Evolutionary conservation across 2,329 filamentous ascomycete species (phyloP).

Genomic region (Fusarium sp.): DNA sequence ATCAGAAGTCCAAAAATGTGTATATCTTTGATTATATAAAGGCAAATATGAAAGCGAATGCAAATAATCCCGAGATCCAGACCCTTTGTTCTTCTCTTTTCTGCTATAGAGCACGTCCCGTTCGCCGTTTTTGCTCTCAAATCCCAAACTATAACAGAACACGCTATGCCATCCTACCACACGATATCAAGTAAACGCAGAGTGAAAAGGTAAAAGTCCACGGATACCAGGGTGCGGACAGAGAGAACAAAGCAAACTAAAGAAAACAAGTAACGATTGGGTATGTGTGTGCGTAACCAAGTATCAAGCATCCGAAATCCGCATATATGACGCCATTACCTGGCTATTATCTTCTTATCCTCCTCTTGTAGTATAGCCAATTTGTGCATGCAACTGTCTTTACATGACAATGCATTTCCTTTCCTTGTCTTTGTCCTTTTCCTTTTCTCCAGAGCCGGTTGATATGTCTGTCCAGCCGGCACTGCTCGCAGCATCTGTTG

Average conservation of each 20-base stretch:
- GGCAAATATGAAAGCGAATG: not conserved
- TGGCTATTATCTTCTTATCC: constrained; percentile 15
- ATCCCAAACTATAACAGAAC: constrained; percentile 25
- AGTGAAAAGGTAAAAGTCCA: constrained; percentile 19
- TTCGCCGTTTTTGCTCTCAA: constrained; percentile 28
- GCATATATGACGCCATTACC: constrained; percentile 6
- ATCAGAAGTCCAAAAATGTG: not conserved
- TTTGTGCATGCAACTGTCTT: constrained; percentile 22
- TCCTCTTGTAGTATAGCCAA: constrained; percentile 3
- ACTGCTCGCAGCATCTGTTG: constrained; percentile 56
- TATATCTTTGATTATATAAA: constrained; percentile 3
- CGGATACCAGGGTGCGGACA: not conserved
- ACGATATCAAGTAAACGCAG: constrained; percentile 25
- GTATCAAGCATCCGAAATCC: constrained; percentile 4
- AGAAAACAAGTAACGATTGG: constrained; percentile 28
- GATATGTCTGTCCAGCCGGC: constrained; percentile 66
- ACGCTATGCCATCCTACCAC: constrained; percentile 31
- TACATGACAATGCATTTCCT: constrained; percentile 67
- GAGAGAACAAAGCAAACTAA: constrained; percentile 11
- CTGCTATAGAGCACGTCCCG: constrained; percentile 1
- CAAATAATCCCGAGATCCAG: not conserved
- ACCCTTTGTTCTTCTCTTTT: constrained; percentile 1
- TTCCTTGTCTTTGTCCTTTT: constrained; percentile 56
- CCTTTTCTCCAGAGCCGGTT: constrained; percentile 43
- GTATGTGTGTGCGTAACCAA: constrained; percentile 37